Evolutionary conservation across 1,284 basidiomycete species (phyloP), one percentile per base, ranked within the genome.

Genomic region (Porogramme epimiltina): DNA sequence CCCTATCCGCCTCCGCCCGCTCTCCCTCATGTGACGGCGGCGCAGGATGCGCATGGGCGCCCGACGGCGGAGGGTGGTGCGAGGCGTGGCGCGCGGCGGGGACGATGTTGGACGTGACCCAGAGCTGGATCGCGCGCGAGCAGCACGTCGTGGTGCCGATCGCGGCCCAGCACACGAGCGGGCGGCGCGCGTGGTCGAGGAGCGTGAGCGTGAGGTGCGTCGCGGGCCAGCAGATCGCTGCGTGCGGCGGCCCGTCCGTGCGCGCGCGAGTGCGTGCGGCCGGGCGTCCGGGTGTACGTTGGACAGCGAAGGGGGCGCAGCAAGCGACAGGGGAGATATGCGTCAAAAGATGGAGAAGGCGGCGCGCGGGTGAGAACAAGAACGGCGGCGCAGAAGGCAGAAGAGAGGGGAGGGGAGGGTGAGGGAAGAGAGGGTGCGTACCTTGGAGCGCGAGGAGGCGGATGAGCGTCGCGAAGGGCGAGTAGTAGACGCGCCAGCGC

Each of bases 191-290:
- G 49, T 82, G 76, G 36, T 85, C 82, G 53, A 92, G 77, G 38
- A 91, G 68, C 36, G 73, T 77, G 19, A 93, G 79, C 1, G 88
- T 91, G 31, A 89, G 68, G 54, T 91, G 88, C 6, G 91, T 93
- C 9, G 91, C 86, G 2, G 91, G 90, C 91, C 92, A 94, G 67
- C 91, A 89, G 54, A 93, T 92, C 8, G 89, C 87, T 71, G 33
- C 16, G 8, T 6, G 28, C 28, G 28, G 28, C 28, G 28, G 28
- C 28, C 8, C 13, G 13, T n/a, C n/a, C 9, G 20, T 2, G 2
- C 3, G 26, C 28, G 3, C 16, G 23, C 18, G 28, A 19, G 26
- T 2, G 13, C 22, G 16, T 18, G 24, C n/a, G n/a, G 15, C n/a
- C 4, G 28, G 25, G 28, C 39, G 20, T 22, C 24, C 16, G 25